Evolutionary conservation across 345 rosid genomes (phyloP).

Genomic region (Viola odorata): DNA sequence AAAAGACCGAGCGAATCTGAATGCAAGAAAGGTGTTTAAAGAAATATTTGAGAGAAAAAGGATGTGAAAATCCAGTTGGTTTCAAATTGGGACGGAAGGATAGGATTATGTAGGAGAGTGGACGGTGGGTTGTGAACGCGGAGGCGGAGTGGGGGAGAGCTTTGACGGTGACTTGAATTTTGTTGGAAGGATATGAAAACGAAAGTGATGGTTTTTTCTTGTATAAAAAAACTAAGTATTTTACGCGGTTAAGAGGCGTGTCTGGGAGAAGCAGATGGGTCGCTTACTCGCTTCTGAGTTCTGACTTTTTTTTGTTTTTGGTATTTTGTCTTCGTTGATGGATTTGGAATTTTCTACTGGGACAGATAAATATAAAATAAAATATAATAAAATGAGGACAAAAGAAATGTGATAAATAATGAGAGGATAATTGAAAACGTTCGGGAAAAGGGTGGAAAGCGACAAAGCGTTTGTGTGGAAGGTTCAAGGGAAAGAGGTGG

Average conservation of each 20-base stretch:
- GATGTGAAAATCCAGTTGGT: background rate
- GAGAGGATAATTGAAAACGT: too few relatives aligned
- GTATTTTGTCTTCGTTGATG: background rate
- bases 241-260: constrained; percentile 10
- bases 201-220: too few relatives aligned
- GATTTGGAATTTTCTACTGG: background rate
- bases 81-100: background rate
- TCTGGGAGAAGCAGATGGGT: background rate
- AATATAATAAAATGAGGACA: background rate
- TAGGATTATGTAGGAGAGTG: constrained; percentile 1
- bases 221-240: background rate
- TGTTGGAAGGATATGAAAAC: background rate
- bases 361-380: background rate
- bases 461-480: too few relatives aligned
- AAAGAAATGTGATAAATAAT: too few relatives aligned
- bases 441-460: too few relatives aligned
- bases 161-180: constrained; percentile 24
- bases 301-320: too few relatives aligned
- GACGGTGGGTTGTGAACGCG: constrained; percentile 21
- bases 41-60: background rate
- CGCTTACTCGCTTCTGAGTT: too few relatives aligned
- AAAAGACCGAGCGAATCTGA: constrained; percentile 4
- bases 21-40: background rate
- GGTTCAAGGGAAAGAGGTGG: too few relatives aligned
- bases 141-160: constrained; percentile 5